Percentiles rank a stretch among this genome's conserved stretches.
Conservation (phyloP, 257 asterid species). For the Nicotiana otophora region DNA sequence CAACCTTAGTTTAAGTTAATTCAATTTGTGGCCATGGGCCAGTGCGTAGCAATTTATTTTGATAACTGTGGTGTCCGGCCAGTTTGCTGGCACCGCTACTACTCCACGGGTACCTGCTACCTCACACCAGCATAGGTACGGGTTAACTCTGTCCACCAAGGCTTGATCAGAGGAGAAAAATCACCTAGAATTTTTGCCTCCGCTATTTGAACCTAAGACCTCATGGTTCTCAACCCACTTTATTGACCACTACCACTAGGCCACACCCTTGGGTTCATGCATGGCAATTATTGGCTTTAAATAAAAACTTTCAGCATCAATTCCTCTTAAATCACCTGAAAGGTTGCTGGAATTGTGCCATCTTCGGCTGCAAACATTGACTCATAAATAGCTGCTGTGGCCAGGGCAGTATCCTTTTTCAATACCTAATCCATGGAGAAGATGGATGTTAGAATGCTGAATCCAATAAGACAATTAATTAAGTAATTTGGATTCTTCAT, state of each 20-base stretch:
- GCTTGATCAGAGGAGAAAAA: too few species aligned
- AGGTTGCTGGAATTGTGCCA: constrained; percentile 92
- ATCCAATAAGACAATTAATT: neutral
- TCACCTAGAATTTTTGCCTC: too few species aligned
- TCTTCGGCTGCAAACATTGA: constrained; percentile 95
- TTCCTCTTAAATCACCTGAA: constrained; percentile 49
- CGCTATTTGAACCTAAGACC: too few species aligned
- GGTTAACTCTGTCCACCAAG: too few species aligned
- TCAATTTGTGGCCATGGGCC: neutral
- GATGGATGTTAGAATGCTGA: neutral
- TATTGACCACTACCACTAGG: too few species aligned
- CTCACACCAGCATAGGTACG: too few species aligned
- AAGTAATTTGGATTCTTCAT: neutral
- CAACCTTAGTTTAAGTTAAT: neutral
- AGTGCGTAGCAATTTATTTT: too few species aligned
- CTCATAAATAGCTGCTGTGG: constrained; percentile 86
- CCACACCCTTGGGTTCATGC: too few species aligned
- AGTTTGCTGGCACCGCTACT: too few species aligned
- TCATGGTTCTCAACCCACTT: too few species aligned
- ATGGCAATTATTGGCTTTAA: neutral
- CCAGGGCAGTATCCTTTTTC: constrained; percentile 88
- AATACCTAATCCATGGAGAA: constrained; percentile 43
- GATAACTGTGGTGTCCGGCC: too few species aligned
- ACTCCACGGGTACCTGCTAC: too few species aligned
- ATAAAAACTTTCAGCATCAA: neutral